Conservation (phyloP, 805 yeast species). For the Hermanozyma aechmeae region DNA sequence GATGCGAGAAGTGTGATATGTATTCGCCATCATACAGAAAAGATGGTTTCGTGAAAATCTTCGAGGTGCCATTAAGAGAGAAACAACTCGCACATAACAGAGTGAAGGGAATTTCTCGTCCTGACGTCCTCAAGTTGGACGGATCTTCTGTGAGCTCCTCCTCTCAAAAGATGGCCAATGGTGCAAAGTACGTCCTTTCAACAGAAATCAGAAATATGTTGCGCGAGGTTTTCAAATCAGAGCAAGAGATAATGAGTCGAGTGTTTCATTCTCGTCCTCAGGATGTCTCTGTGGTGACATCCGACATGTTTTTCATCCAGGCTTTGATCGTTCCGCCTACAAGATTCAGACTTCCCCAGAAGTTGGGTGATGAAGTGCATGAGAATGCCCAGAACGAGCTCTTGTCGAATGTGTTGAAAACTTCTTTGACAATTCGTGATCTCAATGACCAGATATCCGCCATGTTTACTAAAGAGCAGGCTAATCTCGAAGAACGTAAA, state of each 20-base stretch:
- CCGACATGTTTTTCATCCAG: constrained; percentile 87
- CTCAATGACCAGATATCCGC: constrained; percentile 74
- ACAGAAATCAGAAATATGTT: constrained; percentile 79
- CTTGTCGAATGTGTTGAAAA: constrained; percentile 67
- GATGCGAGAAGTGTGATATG: constrained; percentile 96
- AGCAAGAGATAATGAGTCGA: constrained; percentile 56
- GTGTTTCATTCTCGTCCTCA: constrained; percentile 79
- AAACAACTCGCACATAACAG: constrained; percentile 77
- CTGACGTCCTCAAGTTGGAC: constrained; percentile 47
- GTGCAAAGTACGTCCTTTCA: constrained; percentile 79
- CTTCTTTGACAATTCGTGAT: constrained; percentile 77
- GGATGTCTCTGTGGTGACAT: constrained; percentile 35
- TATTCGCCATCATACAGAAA: constrained; percentile 89
- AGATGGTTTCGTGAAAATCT: constrained; percentile 88
- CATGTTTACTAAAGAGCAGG: constrained; percentile 30
- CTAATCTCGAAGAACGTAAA: constrained; percentile 56
- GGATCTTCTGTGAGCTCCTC: constrained; percentile 3
- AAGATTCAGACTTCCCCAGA: constrained; percentile 92
- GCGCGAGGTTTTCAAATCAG: constrained; percentile 65
- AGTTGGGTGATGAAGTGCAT: constrained; percentile 92
- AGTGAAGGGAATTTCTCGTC: constrained; percentile 69
- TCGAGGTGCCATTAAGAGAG: constrained; percentile 77
- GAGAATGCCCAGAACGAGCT: constrained; percentile 91
- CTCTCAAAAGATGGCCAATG: constrained; percentile 50
- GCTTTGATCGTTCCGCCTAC: constrained; percentile 93